These are phyloP conservation scores for Nothophaeocryptopus gaeumannii DNA, from an alignment of 2,329 filamentous ascomycete genomes.

Conservation along the genomic window DNA sequence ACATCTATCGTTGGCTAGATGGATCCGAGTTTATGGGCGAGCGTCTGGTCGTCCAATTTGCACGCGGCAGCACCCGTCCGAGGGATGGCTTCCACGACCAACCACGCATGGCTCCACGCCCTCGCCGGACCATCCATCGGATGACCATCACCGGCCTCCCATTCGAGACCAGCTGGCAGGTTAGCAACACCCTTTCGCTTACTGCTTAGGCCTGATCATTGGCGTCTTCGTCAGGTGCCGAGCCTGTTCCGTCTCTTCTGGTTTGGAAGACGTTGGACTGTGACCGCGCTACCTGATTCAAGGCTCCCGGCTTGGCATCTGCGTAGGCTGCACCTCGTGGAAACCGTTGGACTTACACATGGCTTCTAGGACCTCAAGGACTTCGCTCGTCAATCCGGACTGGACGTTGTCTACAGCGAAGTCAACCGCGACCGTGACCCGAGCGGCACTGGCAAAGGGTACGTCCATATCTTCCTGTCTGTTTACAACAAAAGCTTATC, in stretches of 20 bases:
- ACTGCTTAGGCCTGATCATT: conserved; percentile 34
- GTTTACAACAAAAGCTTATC: neutral
- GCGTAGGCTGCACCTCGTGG: conserved; percentile 23
- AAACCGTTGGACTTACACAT: conserved; percentile 24
- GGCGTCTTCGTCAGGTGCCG: no score
- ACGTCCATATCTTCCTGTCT: conserved; percentile 15
- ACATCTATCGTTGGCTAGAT: conserved; percentile 57
- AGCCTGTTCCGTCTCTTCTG: no score
- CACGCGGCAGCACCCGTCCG: conserved; percentile 71
- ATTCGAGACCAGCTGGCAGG: conserved; percentile 99
- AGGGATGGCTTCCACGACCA: conserved; percentile 62
- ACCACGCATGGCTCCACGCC: conserved; percentile 70
- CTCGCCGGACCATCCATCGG: conserved; percentile 88
- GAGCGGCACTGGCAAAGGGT: conserved; percentile 64
- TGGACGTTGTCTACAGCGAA: conserved; percentile 98
- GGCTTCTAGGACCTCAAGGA: conserved; percentile 95
- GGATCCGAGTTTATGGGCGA: conserved; percentile 98
- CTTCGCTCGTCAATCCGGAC: conserved; percentile 92
- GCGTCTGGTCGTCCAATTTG: conserved; percentile 96
- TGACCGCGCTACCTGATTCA: neutral
- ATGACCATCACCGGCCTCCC: conserved; percentile 98
- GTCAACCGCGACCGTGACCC: conserved; percentile 88
- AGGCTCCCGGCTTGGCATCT: conserved; percentile 2
- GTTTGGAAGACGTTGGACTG: no score
- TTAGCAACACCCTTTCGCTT: conserved; percentile 61